Percentiles rank a stretch among this genome's conserved stretches.
These are phyloP conservation scores for Vitis hybrid DNA, from an alignment of 177 flowering plant species.

Conservation along the genomic window DNA sequence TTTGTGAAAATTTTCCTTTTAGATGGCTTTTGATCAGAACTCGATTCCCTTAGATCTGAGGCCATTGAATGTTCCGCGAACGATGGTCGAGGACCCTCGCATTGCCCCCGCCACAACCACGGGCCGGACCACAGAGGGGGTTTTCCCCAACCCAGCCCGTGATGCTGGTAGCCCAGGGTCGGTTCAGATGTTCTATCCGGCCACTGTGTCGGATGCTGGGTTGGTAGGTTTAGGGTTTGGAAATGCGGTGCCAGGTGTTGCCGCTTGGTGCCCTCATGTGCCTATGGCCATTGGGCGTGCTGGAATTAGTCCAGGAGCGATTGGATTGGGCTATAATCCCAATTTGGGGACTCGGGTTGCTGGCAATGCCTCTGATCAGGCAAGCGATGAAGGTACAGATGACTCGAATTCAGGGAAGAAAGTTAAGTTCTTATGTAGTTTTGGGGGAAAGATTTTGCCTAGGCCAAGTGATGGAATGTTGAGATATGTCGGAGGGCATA, in stretches of 20 bases:
- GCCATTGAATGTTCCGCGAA: conserved; percentile 50
- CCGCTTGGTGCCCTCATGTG: conserved; percentile 30
- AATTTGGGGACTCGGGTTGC: conserved; percentile 24
- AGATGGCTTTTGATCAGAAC: conserved; percentile 70
- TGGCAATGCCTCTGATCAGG: conserved; percentile 36
- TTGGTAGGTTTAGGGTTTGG: conserved; percentile 39
- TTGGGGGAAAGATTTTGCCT: conserved; percentile 87
- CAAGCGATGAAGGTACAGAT: conserved; percentile 52
- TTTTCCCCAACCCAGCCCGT: conserved; percentile 25
- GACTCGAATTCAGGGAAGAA: conserved; percentile 49
- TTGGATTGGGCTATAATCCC: conserved; percentile 15
- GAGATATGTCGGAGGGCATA: conserved; percentile 94
- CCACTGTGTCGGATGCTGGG: conserved; percentile 34
- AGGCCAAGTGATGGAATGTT: conserved; percentile 80
- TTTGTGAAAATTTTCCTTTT: background rate
- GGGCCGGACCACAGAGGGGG: conserved; percentile 33
- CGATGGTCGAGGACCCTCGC: conserved; percentile 48
- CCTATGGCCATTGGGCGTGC: conserved; percentile 23
- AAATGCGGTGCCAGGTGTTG: conserved; percentile 25
- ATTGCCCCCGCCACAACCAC: conserved; percentile 31
- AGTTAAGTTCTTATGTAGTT: conserved; percentile 82
- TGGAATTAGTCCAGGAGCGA: conserved; percentile 14
- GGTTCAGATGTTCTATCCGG: conserved; percentile 38
- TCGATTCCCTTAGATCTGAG: conserved; percentile 52
- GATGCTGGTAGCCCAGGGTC: conserved; percentile 36